phyloP scores from a whole-genome alignment of 352 stramenopile genomes.

The Thalassiosira ordinaria region DNA sequence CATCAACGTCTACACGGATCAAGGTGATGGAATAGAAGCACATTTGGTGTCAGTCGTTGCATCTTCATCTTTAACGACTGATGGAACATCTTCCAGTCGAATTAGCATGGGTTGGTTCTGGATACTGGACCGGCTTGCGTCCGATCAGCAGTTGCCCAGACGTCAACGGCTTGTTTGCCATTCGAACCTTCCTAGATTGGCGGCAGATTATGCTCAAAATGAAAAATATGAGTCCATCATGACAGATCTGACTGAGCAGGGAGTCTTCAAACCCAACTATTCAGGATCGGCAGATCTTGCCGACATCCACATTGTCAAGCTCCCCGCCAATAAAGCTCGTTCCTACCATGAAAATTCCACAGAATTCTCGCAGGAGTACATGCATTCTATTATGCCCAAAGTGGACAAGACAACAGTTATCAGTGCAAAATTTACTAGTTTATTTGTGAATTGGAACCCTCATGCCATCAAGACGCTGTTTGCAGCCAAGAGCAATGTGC shows the following conservation, averaged over 20 bases:
- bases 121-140: slow-evolving; percentile 80
- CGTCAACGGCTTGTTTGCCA: slow-evolving; percentile 79
- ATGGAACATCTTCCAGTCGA: slow-evolving; percentile 68
- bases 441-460: slow-evolving; percentile 87
- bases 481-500: slow-evolving; percentile 48
- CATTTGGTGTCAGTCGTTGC: slow-evolving; percentile 82
- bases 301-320: slow-evolving; percentile 76
- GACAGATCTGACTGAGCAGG: slow-evolving; percentile 64
- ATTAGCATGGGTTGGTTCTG: slow-evolving; percentile 86
- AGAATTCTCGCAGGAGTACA: slow-evolving; percentile 64
- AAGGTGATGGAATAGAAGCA: slow-evolving; percentile 72
- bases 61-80: slow-evolving; percentile 61
- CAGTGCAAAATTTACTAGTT: slow-evolving; percentile 79
- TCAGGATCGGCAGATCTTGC: slow-evolving; percentile 75
- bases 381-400: slow-evolving; percentile 39
- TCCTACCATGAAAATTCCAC: slow-evolving; percentile 49
- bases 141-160: slow-evolving; percentile 47
- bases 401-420: slow-evolving; percentile 59
- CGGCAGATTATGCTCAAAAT: slow-evolving; percentile 63
- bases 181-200: slow-evolving; percentile 74
- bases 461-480: slow-evolving; percentile 76
- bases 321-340: slow-evolving; percentile 43
- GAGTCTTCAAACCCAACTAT: slow-evolving; percentile 74
- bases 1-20: slow-evolving; percentile 62
- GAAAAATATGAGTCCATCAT: slow-evolving; percentile 75